phyloP scores from a whole-genome alignment of 257 asterid genomes.

The Solanum paucissectum region DNA sequence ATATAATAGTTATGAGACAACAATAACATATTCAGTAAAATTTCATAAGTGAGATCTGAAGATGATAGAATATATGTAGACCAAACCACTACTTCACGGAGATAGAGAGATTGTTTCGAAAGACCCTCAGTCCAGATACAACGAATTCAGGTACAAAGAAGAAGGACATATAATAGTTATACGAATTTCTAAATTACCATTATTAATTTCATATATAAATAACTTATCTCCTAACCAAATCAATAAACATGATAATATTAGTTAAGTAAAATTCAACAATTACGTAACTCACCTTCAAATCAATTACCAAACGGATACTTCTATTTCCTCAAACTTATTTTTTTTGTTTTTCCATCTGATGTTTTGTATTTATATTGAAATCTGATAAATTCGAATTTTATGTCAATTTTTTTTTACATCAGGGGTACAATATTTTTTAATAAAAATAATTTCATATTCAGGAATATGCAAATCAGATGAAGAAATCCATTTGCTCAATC shows the following conservation, averaged over 20 bases:
- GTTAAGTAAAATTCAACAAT: not conserved
- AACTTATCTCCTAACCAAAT: not conserved
- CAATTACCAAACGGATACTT: too few relatives aligned
- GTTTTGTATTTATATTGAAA: rapidly evolving
- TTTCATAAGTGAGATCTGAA: rapidly evolving
- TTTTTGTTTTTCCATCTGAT: too few relatives aligned
- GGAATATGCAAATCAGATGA: too few relatives aligned
- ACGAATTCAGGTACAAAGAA: too few relatives aligned
- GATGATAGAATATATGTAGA: rapidly evolving
- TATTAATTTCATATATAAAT: too few relatives aligned
- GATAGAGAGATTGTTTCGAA: too few relatives aligned
- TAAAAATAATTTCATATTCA: too few relatives aligned
- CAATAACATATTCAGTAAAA: not conserved
- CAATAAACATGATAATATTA: not conserved
- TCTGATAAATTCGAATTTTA: rapidly evolving
- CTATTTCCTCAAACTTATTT: too few relatives aligned
- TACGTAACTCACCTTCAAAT: too few relatives aligned
- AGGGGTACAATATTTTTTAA: too few relatives aligned
- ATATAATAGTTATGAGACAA: not conserved
- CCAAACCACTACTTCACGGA: too few relatives aligned
- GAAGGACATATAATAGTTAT: not conserved
- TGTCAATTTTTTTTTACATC: rapidly evolving
- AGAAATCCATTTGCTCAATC: not conserved
- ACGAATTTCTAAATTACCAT: too few relatives aligned
- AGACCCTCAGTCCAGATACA: rapidly evolving